Evolutionary conservation across 768 basidiomycete genomes (phyloP).

Genomic region (Pleurotus platypus): DNA sequence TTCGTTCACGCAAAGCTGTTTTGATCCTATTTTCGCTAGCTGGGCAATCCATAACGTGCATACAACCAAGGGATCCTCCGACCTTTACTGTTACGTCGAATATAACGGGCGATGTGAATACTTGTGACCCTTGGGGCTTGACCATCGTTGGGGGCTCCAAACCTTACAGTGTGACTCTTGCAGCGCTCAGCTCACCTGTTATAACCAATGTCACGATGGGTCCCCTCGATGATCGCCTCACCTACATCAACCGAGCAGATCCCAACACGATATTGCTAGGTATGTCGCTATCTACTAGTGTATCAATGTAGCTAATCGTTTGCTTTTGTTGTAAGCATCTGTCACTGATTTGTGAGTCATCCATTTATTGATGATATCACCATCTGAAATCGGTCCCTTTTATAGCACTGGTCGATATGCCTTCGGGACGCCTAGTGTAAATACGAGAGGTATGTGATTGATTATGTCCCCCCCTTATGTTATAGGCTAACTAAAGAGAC

Average conservation of each 20-base stretch:
- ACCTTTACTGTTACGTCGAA: constrained; percentile 27
- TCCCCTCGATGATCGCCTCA: constrained; percentile 31
- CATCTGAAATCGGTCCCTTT: not conserved
- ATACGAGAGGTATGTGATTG: constrained; percentile 12
- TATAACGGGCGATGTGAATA: constrained; percentile 29
- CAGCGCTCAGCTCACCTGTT: constrained; percentile 29
- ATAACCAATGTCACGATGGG: constrained; percentile 40
- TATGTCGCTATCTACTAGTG: constrained; percentile 15
- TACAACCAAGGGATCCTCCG: constrained; percentile 6
- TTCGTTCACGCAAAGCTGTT: not conserved
- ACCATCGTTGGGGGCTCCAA: constrained; percentile 37
- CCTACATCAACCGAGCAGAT: constrained; percentile 38
- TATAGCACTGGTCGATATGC: constrained; percentile 30
- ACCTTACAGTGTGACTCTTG: constrained; percentile 42
- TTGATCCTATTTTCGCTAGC: constrained; percentile 3
- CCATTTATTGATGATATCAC: not conserved
- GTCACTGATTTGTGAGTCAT: constrained; percentile 40
- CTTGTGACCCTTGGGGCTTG: constrained; percentile 46
- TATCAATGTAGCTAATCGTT: not conserved
- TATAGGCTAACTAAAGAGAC: not conserved
- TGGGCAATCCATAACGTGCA: constrained; percentile 14
- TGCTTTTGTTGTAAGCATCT: constrained; percentile 23
- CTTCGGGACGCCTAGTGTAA: constrained; percentile 16
- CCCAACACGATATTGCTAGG: constrained; percentile 36
- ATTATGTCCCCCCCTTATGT: not conserved